These are phyloP conservation scores for Dittrichia graveolens DNA, from an alignment of 129 eudicot species.

Conservation along the genomic window DNA sequence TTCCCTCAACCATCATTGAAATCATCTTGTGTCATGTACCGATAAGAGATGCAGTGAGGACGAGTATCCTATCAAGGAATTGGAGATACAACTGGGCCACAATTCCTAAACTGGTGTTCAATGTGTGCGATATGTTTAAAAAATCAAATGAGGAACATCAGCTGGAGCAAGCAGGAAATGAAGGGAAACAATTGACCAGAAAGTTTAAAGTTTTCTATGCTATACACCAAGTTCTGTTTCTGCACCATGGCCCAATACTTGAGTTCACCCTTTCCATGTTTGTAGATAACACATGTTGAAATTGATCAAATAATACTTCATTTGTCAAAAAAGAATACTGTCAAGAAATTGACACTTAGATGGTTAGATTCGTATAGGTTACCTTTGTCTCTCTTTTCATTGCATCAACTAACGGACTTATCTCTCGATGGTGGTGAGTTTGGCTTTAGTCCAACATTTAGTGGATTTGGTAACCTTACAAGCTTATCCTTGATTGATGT, in stretches of 20 bases:
- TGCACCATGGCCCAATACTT: conserved; percentile 5
- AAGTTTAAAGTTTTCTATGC: not conserved
- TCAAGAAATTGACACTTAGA: not conserved
- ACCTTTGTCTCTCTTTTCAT: conserved; percentile 1
- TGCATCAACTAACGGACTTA: conserved; percentile 8
- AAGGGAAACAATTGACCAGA: not conserved
- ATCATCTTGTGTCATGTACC: conserved; percentile 14
- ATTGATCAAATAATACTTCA: not conserved
- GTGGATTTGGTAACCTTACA: not conserved
- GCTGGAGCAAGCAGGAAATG: not conserved
- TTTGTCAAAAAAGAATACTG: conserved; percentile 5
- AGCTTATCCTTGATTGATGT: not conserved
- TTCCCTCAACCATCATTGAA: conserved; percentile 9
- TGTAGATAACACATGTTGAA: not conserved
- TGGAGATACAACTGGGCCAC: conserved; percentile 22
- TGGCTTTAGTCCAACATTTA: not conserved
- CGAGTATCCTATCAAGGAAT: conserved; percentile 12
- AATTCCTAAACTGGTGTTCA: conserved; percentile 22
- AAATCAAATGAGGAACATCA: not conserved
- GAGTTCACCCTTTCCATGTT: conserved; percentile 3
- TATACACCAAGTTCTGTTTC: not conserved
- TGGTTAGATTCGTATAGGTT: not conserved
- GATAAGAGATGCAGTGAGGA: conserved; percentile 10
- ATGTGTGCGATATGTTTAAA: not conserved
- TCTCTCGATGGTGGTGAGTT: not conserved